Conservation (phyloP, 2,329 filamentous ascomycete genomes). For the Neonectria coccinea region DNA sequence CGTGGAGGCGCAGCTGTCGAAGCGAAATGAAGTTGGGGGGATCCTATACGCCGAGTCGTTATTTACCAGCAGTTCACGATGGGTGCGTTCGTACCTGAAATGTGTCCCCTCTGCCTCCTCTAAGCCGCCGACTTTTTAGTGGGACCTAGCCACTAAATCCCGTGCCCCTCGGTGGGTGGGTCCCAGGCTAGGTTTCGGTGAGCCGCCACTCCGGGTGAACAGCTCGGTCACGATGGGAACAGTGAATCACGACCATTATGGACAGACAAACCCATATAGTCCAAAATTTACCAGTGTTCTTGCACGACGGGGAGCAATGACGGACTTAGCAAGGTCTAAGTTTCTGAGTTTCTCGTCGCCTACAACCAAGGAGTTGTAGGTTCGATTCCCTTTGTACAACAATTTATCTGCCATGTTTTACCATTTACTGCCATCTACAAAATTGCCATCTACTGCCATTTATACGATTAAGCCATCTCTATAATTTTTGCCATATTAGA, state of each 20-base stretch:
- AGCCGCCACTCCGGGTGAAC: neutral
- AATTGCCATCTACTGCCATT: conserved; percentile 4
- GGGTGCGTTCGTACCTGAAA: neutral
- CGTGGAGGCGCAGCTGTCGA: conserved; percentile 13
- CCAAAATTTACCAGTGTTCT: neutral
- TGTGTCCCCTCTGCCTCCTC: conserved; percentile 1
- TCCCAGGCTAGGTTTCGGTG: neutral
- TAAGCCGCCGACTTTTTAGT: conserved; percentile 1
- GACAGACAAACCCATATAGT: conserved; percentile 3
- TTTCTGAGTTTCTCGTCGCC: neutral
- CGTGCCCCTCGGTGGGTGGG: neutral
- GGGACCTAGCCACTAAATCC: neutral
- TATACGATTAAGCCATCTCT: conserved; percentile 15
- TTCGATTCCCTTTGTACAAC: conserved; percentile 12
- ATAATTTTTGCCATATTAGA: conserved; percentile 18
- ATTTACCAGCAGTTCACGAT: neutral
- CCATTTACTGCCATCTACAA: conserved; percentile 8
- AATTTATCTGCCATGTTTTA: conserved; percentile 7
- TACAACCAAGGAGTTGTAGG: conserved; percentile 1
- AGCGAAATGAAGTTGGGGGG: conserved; percentile 14
- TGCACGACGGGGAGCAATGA: conserved; percentile 1
- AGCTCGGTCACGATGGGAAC: neutral
- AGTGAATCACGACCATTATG: conserved; percentile 1
- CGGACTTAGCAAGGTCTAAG: neutral
- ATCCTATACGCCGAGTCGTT: neutral